Percentiles rank a stretch among this genome's conserved stretches.
These are phyloP conservation scores for Nannochloris sp. DNA, from an alignment of 139 green algal genomes.

Conservation along the genomic window DNA sequence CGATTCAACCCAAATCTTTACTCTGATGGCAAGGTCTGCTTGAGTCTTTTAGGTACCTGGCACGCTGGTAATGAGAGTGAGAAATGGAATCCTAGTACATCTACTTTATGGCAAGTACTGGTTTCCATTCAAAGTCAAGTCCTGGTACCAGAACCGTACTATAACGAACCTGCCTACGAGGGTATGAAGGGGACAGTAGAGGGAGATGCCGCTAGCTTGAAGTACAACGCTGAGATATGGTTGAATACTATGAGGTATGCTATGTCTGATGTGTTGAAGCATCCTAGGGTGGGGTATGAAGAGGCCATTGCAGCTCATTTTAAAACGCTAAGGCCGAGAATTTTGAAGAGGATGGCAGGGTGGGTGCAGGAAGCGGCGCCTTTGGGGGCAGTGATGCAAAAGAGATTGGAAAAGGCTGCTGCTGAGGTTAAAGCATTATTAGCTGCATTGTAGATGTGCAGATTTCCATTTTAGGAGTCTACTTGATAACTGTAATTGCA, in stretches of 20 bases:
- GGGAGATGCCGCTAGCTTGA: slow-evolving; percentile 21
- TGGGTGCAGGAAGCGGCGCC: neutral
- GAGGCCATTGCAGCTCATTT: slow-evolving; percentile 14
- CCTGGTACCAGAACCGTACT: slow-evolving; percentile 48
- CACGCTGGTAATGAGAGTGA: slow-evolving; percentile 48
- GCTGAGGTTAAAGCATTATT: neutral
- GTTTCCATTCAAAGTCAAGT: slow-evolving; percentile 61
- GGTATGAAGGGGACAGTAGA: slow-evolving; percentile 40
- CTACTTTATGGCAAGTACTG: slow-evolving; percentile 68
- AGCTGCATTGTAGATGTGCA: neutral
- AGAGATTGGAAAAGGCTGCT: neutral
- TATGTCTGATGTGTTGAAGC: slow-evolving; percentile 56
- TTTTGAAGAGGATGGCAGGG: neutral
- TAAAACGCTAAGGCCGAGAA: neutral
- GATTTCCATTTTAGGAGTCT: too few species aligned
- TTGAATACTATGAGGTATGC: slow-evolving; percentile 59
- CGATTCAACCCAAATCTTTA: slow-evolving; percentile 83
- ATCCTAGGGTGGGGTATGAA: slow-evolving; percentile 56
- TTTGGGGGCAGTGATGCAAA: neutral
- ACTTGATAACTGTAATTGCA: too few species aligned
- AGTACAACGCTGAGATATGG: slow-evolving; percentile 59
- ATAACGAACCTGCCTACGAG: slow-evolving; percentile 61
- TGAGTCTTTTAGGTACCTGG: slow-evolving; percentile 68
- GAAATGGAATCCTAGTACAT: slow-evolving; percentile 63
- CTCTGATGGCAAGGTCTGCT: slow-evolving; percentile 47